Conservation (phyloP, 1,139 yeast species). For the Ashbya aceris region DNA sequence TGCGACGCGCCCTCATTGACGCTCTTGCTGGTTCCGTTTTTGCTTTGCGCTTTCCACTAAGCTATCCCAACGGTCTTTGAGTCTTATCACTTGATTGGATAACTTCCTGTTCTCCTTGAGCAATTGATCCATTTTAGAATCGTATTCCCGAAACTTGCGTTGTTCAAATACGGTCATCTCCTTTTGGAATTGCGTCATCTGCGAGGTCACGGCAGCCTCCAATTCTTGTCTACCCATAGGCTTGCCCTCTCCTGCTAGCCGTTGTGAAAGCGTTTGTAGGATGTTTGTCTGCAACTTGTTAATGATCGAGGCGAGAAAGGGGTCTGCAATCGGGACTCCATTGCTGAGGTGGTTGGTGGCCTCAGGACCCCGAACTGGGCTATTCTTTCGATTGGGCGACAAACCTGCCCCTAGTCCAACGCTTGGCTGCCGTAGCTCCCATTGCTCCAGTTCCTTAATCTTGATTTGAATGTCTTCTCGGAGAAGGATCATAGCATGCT, state of each 20-base stretch:
- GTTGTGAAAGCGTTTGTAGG: constrained; percentile 4
- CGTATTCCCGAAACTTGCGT: constrained; percentile 25
- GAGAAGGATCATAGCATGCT: constrained; percentile 16
- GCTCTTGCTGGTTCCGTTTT: constrained; percentile 24
- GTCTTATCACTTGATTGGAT: constrained; percentile 32
- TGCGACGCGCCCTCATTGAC: background rate
- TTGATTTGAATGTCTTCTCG: constrained; percentile 16
- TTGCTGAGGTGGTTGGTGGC: constrained; percentile 5
- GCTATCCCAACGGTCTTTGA: constrained; percentile 41
- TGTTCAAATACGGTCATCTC: constrained; percentile 29
- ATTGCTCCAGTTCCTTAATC: constrained; percentile 10
- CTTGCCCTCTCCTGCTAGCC: constrained; percentile 6
- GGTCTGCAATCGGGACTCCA: constrained; percentile 9
- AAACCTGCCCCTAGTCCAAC: constrained; percentile 4
- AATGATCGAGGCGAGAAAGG: constrained; percentile 11
- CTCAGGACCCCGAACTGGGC: constrained; percentile 6
- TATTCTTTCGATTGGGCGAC: constrained; percentile 4
- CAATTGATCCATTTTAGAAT: constrained; percentile 23
- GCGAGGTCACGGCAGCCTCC: constrained; percentile 11
- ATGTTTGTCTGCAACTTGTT: constrained; percentile 12
- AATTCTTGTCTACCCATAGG: constrained; percentile 6
- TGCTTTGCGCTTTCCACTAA: constrained; percentile 40
- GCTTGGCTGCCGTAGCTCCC: constrained; percentile 8
- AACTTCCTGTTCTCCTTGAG: constrained; percentile 29
- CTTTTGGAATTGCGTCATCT: constrained; percentile 23